These are phyloP conservation scores for Aciculosporium take DNA, from an alignment of 2,329 filamentous ascomycete species.

Conservation along the genomic window DNA sequence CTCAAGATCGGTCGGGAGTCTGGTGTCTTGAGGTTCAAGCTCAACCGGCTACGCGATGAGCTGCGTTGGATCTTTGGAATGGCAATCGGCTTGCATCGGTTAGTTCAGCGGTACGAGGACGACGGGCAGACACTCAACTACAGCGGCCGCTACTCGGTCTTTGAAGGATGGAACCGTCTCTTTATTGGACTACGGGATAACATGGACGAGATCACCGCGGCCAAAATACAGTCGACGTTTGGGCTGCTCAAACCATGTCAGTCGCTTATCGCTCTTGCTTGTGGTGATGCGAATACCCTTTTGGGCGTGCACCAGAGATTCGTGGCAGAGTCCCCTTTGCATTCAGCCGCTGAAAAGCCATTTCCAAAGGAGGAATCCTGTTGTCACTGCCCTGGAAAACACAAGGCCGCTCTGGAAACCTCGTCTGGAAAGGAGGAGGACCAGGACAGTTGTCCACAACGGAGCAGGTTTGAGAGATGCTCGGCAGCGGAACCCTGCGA, in stretches of 20 bases:
- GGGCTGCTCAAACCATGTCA: background rate
- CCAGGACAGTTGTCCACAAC: background rate
- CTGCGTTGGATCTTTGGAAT: background rate
- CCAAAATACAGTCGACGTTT: too few species aligned
- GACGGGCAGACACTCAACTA: background rate
- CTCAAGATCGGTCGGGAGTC: background rate
- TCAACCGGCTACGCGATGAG: background rate
- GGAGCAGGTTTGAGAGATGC: background rate
- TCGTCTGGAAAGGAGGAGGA: background rate
- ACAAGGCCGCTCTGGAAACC: background rate
- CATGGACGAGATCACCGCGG: background rate
- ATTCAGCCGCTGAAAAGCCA: background rate
- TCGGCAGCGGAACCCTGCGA: background rate
- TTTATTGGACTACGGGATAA: background rate
- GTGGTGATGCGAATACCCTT: background rate
- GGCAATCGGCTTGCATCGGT: background rate
- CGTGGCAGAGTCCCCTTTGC: background rate
- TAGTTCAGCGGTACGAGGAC: background rate
- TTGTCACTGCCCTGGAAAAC: background rate
- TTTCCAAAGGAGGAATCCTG: background rate
- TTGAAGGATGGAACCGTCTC: background rate
- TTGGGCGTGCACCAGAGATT: background rate
- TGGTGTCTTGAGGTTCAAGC: background rate
- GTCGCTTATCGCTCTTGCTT: background rate
- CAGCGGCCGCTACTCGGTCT: background rate